Percentiles rank a stretch among this genome's conserved stretches.
These are phyloP conservation scores for Podaxis sp. DNA, from an alignment of 768 basidiomycete genomes.

Conservation along the genomic window DNA sequence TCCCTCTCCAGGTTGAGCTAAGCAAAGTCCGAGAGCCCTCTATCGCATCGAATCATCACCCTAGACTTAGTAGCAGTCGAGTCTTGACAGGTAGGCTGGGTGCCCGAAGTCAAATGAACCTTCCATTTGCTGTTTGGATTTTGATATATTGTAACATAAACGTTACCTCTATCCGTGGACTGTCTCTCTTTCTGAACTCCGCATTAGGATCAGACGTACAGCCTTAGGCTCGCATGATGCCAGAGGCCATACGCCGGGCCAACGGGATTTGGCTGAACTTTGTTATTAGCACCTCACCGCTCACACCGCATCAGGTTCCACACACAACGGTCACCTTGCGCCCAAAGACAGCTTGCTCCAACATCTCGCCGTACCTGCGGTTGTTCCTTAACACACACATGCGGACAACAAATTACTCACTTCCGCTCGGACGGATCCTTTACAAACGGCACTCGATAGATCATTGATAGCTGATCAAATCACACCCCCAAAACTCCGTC, in stretches of 20 bases:
- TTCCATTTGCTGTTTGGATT: constrained; percentile 1
- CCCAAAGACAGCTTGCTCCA: background rate
- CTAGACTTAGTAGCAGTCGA: background rate
- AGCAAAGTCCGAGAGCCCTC: constrained; percentile 9
- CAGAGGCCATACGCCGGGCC: constrained; percentile 5
- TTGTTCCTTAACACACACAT: constrained; percentile 5
- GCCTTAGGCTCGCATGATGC: constrained; percentile 12
- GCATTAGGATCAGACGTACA: constrained; percentile 7
- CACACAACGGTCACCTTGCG: background rate
- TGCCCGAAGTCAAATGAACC: constrained; percentile 12
- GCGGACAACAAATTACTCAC: background rate
- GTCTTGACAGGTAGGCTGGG: constrained; percentile 2
- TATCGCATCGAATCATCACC: constrained; percentile 6
- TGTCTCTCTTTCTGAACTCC: constrained; percentile 1
- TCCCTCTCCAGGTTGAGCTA: constrained; percentile 1
- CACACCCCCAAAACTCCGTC: background rate
- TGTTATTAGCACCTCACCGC: constrained; percentile 1
- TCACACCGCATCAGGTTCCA: constrained; percentile 8
- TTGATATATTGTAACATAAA: constrained; percentile 17
- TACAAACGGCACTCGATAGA: background rate
- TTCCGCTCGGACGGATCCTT: constrained; percentile 10
- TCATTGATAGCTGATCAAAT: background rate
- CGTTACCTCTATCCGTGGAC: constrained; percentile 5
- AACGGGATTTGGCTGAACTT: background rate
- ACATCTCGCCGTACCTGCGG: background rate